Conservation (phyloP, 2,329 filamentous ascomycete genomes). For the Blumeria graminis region DNA sequence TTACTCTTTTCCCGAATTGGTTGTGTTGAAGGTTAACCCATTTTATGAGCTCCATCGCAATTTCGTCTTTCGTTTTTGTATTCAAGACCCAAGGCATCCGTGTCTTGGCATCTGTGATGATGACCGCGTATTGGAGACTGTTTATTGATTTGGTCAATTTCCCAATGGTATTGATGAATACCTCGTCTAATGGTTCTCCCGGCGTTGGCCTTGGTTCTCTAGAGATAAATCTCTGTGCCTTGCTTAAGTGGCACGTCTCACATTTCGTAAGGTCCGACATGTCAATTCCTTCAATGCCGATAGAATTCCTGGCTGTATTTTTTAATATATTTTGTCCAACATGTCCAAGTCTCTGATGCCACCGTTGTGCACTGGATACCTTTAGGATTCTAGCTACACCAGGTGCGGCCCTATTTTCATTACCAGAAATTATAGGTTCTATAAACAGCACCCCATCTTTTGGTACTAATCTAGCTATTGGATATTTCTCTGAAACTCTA, state of each 20-base stretch:
- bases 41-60: background rate
- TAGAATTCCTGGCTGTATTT: background rate
- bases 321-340: background rate
- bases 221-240: background rate
- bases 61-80: background rate
- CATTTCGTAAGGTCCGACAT: background rate
- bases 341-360: background rate
- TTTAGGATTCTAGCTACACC: background rate
- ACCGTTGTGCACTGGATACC: background rate
- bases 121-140: background rate
- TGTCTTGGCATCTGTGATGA: background rate
- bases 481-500: background rate
- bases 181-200: background rate
- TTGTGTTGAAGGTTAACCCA: background rate
- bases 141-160: background rate
- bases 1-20: background rate
- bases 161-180: background rate
- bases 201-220: background rate
- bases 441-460: background rate
- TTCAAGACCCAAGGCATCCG: background rate
- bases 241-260: background rate
- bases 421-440: background rate
- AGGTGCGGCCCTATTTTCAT: background rate
- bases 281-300: background rate
- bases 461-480: background rate